Evolutionary conservation across 495 filamentous ascomycete genomes (phyloP).

Genomic region (Venustampulla echinocandica): DNA sequence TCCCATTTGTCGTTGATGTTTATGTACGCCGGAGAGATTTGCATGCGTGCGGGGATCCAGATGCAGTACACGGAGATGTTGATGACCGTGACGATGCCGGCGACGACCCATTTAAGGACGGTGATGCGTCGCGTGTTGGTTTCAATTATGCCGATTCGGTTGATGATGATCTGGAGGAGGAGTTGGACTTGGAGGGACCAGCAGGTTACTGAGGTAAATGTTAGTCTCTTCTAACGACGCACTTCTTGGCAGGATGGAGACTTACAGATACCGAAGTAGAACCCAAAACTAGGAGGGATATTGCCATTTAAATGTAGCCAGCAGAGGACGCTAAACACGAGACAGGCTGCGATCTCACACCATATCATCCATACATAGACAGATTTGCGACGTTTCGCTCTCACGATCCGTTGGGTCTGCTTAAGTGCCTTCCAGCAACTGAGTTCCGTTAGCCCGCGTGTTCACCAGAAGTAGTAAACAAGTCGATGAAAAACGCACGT

Average conservation of each 20-base stretch:
- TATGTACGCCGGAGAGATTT: constrained; percentile 24
- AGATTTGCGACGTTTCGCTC: background rate
- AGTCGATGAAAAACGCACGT: constrained; percentile 12
- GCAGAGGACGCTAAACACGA: constrained; percentile 1
- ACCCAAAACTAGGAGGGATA: constrained; percentile 8
- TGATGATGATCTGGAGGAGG: constrained; percentile 41
- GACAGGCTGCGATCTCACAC: constrained; percentile 6
- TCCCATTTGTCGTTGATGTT: constrained; percentile 42
- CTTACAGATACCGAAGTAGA: constrained; percentile 10
- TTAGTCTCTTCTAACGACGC: background rate
- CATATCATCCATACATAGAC: constrained; percentile 14
- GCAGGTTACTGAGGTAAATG: background rate
- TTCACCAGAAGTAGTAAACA: background rate
- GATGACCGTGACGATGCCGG: constrained; percentile 32
- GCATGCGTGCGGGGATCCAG: constrained; percentile 40
- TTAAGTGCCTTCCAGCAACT: constrained; percentile 26
- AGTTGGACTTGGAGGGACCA: constrained; percentile 31
- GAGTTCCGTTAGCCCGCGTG: constrained; percentile 7
- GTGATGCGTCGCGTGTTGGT: background rate
- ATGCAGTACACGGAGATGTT: constrained; percentile 42
- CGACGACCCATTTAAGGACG: constrained; percentile 16
- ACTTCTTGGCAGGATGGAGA: background rate
- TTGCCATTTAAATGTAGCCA: constrained; percentile 8
- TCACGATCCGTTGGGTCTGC: constrained; percentile 13
- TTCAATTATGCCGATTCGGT: constrained; percentile 11